These are phyloP conservation scores for Iris macrosiphon DNA, from an alignment of 106 monocot genomes.

Conservation along the genomic window DNA sequence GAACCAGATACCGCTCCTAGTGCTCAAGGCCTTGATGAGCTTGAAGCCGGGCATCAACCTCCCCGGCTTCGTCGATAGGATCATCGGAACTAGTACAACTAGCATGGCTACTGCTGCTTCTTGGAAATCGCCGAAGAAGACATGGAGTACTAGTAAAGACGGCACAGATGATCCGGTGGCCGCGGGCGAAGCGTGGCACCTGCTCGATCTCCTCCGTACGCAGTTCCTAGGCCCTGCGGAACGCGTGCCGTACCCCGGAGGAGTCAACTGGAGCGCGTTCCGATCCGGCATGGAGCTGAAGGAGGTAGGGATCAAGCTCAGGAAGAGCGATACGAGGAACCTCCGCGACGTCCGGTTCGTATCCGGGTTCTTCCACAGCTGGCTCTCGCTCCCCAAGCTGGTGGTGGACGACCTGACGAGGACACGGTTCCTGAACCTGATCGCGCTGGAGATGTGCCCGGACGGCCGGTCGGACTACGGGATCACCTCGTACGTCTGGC, in stretches of 20 bases:
- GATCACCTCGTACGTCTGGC: conserved; percentile 6
- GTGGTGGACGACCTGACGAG: conserved; percentile 6
- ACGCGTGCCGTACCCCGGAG: no score
- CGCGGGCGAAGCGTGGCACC: no score
- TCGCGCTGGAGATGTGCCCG: conserved; percentile 7
- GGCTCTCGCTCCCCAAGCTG: conserved; percentile 1
- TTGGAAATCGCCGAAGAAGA: background rate
- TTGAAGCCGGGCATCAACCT: background rate
- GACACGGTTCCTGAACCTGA: conserved; percentile 10
- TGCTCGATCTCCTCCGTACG: conserved; percentile 1
- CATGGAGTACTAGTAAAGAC: background rate
- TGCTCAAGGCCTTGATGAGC: background rate
- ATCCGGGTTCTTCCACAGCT: background rate
- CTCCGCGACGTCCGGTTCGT: background rate
- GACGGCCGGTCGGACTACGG: background rate
- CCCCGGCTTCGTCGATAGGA: background rate
- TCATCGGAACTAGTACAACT: background rate
- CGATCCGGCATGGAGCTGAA: conserved; percentile 11
- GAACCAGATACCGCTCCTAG: conserved; percentile 2
- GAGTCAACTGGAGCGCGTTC: background rate
- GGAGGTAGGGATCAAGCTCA: conserved; percentile 5
- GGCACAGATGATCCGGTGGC: background rate
- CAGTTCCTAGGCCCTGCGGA: background rate
- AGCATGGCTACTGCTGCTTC: background rate
- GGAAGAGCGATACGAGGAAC: background rate